These are phyloP conservation scores for Davidsoniella australis DNA, from an alignment of 2,329 filamentous ascomycete species.

Conservation along the genomic window DNA sequence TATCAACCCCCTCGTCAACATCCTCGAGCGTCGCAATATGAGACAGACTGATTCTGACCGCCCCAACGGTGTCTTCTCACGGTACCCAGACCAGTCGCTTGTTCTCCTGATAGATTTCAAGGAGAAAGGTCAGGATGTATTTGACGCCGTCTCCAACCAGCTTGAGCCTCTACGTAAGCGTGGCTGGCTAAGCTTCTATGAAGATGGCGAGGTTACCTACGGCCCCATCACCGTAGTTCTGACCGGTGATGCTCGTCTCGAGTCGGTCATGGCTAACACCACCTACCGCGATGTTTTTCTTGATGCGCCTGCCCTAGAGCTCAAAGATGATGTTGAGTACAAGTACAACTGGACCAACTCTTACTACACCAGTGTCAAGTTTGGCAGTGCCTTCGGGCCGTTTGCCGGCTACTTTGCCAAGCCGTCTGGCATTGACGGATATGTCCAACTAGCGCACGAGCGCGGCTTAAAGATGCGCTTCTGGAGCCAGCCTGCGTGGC, in stretches of 20 bases:
- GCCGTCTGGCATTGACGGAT: conserved; percentile 27
- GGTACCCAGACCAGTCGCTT: conserved; percentile 34
- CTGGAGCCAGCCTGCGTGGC: conserved; percentile 44
- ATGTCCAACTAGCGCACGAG: conserved; percentile 26
- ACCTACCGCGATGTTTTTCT: conserved; percentile 46
- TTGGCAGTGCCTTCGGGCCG: conserved; percentile 35
- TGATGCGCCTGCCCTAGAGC: conserved; percentile 41
- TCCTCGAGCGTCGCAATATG: conserved; percentile 35
- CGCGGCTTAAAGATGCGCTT: conserved; percentile 40
- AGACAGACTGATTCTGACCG: conserved; percentile 24
- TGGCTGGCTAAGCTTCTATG: conserved; percentile 38
- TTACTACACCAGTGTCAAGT: conserved; percentile 47
- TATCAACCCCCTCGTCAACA: conserved; percentile 41
- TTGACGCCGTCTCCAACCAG: conserved; percentile 26
- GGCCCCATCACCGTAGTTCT: conserved; percentile 52
- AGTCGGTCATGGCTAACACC: conserved; percentile 32
- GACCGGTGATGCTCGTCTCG: conserved; percentile 46
- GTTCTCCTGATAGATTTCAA: conserved; percentile 56
- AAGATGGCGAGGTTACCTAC: conserved; percentile 30
- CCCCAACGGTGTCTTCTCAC: conserved; percentile 36
- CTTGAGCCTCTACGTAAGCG: conserved; percentile 40
- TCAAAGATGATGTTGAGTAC: conserved; percentile 15
- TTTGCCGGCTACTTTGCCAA: conserved; percentile 32
- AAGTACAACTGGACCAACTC: conserved; percentile 38
- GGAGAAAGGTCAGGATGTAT: conserved; percentile 33